Base-by-base conservation (phyloP, 495 filamentous ascomycete species). In the Diplogelasinospora grovesii region DNA sequence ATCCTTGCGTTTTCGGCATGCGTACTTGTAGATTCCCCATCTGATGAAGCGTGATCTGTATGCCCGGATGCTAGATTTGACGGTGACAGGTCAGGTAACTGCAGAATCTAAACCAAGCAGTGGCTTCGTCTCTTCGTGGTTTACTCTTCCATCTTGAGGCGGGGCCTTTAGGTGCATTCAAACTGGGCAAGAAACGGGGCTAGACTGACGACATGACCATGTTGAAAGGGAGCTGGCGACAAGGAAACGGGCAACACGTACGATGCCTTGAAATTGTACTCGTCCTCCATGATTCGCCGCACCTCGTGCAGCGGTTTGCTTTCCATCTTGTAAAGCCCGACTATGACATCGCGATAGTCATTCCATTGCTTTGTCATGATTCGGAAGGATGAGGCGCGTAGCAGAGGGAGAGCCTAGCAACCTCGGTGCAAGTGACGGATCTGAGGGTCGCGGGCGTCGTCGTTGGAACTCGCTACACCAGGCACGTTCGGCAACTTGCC, bases 321-420 rank as follows among this genome's bases (percentile, higher is more conserved):
- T n/a, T 67, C 47, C n/a, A 54, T 45, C 40, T 56, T 56, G 44
- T 71, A 71, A 27, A 64, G 50, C 3, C 38, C 32, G 28, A 61
- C 51, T 43, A 71, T 68, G 5, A 46, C 50, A 15, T 52, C 52
- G 36, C 61, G 52, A 48, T 66, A 52, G 18, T 49, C 31, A 8
- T 65, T 58, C 66, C 66, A 71, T 33, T 42, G 36, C 47, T 70
- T 70, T 22, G 68, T 70, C 68, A 71, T 71, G 36, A 29, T 59
- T 31, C 22, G 18, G 16, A 21, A 11, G 16, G 20, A 11, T 8
- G 36, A 25, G 6, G 27, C n/a, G 11, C 25, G 27, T 15, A 24
- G 27, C 38, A 18, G 38, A n/a, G 38, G 38, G 38, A n/a, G n/a
- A n/a, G n/a, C n/a, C n/a, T n/a, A n/a, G n/a, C n/a, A n/a, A n/a